Base-by-base conservation (phyloP, 2,329 filamentous ascomycete genomes). In the Plenodomus lindquistii region DNA sequence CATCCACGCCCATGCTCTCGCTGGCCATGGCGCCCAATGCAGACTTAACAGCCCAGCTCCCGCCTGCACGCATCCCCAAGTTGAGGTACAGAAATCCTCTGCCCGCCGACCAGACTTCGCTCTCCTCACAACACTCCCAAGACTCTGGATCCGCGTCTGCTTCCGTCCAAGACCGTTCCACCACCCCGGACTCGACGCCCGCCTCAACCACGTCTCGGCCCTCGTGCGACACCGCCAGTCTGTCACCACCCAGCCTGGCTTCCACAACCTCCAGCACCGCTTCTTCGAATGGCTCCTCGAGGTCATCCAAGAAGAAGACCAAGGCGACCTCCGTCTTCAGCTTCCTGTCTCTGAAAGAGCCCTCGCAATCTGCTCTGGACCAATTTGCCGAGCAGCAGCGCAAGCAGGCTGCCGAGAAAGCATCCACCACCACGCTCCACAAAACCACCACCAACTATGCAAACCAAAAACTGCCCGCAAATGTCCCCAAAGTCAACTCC, bases 401-500 rank as follows among this genome's bases (percentile, higher is more conserved):
- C 54, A 76, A 71, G 57, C 69, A 73, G 48, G 60, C 65, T n/a
- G 55, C 59, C 19, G 57, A 42, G 22, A 69, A 66, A 45, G 40
- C 44, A 2, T 52, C 56, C 5, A 56, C 59, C 9, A 19, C 35
- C 9, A 18, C 35, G 10, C 45, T 48, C n/a, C 56, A 52, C 21
- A 37, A 31, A 41, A 40, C 38, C 22, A 54, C 49, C 41, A 54
- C 40, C 29, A 69, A 41, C 19, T 60, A 72, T 22, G 62, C 63
- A 11, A 68, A 70, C 29, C 51, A 77, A 50, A 79, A 77, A 54
- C 70, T 82, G 31, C 79, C 79, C 5, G 55, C 71, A 3, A 68
- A 67, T 44, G 77, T 81, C 1, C 79, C 79, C 17, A 80, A 76
- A 52, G 79, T 81, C 29, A 82, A 81, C 50, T 76, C 76, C 21